Conservation (phyloP, 768 basidiomycete genomes). For the Tulasnella sp. region DNA sequence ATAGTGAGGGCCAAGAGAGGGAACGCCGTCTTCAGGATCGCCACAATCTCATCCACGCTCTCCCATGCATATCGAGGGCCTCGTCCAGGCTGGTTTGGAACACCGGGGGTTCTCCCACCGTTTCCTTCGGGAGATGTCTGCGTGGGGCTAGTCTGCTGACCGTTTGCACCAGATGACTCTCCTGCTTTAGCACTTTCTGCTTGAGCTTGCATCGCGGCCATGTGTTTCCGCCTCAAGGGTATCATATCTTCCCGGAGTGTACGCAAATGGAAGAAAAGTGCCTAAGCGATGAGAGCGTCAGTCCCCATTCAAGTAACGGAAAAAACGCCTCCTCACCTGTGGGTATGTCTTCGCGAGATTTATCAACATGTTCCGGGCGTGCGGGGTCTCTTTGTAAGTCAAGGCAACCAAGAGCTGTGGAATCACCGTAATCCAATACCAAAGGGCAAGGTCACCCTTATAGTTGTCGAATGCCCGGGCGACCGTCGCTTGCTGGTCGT, state of each 20-base stretch:
- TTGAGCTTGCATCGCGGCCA: constrained; percentile 36
- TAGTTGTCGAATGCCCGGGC: constrained; percentile 87
- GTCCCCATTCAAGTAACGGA: neutral
- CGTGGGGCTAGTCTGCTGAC: neutral
- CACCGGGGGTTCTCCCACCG: constrained; percentile 30
- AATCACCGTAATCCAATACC: constrained; percentile 98
- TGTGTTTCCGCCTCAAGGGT: constrained; percentile 37
- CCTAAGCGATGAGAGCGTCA: constrained; percentile 48
- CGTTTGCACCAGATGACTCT: neutral
- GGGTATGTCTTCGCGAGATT: constrained; percentile 89
- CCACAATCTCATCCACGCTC: constrained; percentile 87
- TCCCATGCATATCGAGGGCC: constrained; percentile 67
- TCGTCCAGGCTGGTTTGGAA: constrained; percentile 34
- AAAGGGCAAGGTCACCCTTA: constrained; percentile 92
- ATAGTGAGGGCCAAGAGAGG: constrained; percentile 90
- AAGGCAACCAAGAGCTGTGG: constrained; percentile 90
- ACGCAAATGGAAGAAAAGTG: constrained; percentile 90
- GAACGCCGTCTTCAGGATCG: constrained; percentile 92
- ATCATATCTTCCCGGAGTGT: constrained; percentile 72
- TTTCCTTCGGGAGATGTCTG: constrained; percentile 15
- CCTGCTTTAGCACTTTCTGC: constrained; percentile 14
- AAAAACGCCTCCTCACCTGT: constrained; percentile 56
- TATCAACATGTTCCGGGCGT: constrained; percentile 82
- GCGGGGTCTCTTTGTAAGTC: constrained; percentile 87
- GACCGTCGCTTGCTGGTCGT: constrained; percentile 53